Percentiles rank a stretch among this genome's conserved stretches.
Conservation (phyloP, 352 stramenopile species). For the Phytophthora hibernalis region DNA sequence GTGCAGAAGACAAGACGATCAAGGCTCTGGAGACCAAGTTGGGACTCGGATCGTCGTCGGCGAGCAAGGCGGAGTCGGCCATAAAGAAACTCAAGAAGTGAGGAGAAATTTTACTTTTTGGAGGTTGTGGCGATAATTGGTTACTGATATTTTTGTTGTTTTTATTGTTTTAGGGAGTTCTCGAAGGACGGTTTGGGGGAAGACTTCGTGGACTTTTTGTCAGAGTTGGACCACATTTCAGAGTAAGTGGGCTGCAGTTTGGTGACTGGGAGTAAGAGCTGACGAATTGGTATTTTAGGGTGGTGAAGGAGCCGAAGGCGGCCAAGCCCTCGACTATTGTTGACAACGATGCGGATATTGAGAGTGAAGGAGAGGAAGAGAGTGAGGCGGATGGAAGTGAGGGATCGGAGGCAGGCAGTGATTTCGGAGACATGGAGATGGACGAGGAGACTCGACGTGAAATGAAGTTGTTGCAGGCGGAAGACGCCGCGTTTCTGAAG, state of each 20-base stretch:
- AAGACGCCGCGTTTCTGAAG: constrained; percentile 85
- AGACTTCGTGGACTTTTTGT: constrained; percentile 85
- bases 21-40: constrained; percentile 80
- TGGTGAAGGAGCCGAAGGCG: constrained; percentile 64
- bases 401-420: constrained; percentile 28
- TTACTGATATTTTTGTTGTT: constrained; percentile 17
- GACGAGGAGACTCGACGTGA: constrained; percentile 82
- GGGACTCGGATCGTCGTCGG: constrained; percentile 44
- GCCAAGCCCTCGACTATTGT: constrained; percentile 1
- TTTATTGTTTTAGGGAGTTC: constrained; percentile 63
- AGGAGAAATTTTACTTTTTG: constrained; percentile 5
- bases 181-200: constrained; percentile 79
- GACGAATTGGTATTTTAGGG: constrained; percentile 29
- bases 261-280: constrained; percentile 6
- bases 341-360: constrained; percentile 26
- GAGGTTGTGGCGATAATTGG: not conserved
- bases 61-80: constrained; percentile 51
- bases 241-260: constrained; percentile 39
- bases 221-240: constrained; percentile 76
- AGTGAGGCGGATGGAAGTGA: constrained; percentile 36
- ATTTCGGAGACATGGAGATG: constrained; percentile 67
- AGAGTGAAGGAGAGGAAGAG: constrained; percentile 36
- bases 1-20: constrained; percentile 66
- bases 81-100: constrained; percentile 79
- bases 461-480: constrained; percentile 75